Percentiles rank a stretch among this genome's conserved stretches.
These are phyloP conservation scores for Ophiocordyceps camponoti-floridani DNA, from an alignment of 2,329 filamentous ascomycete species.

Conservation along the genomic window DNA sequence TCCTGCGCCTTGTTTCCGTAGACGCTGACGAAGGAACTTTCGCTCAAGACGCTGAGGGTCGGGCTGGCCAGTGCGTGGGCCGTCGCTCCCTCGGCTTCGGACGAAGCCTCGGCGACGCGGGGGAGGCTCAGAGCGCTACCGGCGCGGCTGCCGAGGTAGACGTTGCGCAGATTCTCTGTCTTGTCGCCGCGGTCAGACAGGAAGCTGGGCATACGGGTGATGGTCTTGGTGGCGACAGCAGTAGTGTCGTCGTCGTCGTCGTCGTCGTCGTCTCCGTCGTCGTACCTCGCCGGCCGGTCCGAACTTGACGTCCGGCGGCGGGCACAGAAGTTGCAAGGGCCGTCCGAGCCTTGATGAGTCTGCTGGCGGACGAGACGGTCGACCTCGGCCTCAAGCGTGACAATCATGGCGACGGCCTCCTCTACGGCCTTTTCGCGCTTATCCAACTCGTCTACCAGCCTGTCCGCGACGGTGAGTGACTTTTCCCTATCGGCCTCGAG, in stretches of 20 bases:
- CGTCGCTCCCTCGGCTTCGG: constrained; percentile 15
- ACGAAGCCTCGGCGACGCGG: constrained; percentile 23
- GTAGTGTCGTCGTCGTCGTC: constrained; percentile 12
- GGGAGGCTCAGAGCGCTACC: constrained; percentile 32
- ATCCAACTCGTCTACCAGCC: constrained; percentile 41
- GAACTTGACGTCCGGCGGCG: constrained; percentile 8
- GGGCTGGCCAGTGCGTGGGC: constrained; percentile 32
- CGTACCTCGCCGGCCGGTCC: constrained; percentile 1
- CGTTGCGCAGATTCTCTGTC: constrained; percentile 41
- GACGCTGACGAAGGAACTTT: constrained; percentile 48
- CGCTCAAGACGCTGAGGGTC: constrained; percentile 44
- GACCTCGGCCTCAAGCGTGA: constrained; percentile 41
- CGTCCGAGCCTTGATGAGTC: constrained; percentile 30
- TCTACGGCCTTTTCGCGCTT: constrained; percentile 53
- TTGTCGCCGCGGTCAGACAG: constrained; percentile 40
- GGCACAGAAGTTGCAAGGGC: constrained; percentile 12
- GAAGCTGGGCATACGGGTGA: constrained; percentile 46
- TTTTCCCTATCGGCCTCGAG: constrained; percentile 36
- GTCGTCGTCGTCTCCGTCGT: constrained; percentile 11
- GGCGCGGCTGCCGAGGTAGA: constrained; percentile 32
- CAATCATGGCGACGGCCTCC: constrained; percentile 53
- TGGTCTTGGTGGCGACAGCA: constrained; percentile 8
- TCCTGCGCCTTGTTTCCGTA: constrained; percentile 26
- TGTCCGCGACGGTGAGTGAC: constrained; percentile 38
- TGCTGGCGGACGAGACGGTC: constrained; percentile 35